Conservation (phyloP, 1,284 basidiomycete genomes). For the Austroboletus rostrupii region DNA sequence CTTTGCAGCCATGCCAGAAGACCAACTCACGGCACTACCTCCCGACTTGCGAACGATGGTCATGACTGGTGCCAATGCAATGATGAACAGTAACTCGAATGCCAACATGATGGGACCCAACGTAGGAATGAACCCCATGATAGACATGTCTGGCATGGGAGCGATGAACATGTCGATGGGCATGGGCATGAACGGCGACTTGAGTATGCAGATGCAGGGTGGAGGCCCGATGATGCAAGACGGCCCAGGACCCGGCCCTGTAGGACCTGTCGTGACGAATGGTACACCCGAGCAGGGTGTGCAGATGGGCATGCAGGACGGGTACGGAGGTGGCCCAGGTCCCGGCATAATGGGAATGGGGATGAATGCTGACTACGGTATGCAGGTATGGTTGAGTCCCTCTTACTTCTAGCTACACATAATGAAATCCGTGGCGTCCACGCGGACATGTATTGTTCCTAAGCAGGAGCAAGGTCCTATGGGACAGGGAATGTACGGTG, state of each 20-base stretch:
- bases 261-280: constrained; percentile 33
- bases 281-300: constrained; percentile 43
- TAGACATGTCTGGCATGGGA: constrained; percentile 47
- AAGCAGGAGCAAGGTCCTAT: constrained; percentile 40
- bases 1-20: constrained; percentile 77
- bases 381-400: constrained; percentile 52
- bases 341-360: constrained; percentile 56
- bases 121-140: constrained; percentile 38
- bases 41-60: constrained; percentile 80
- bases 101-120: constrained; percentile 57
- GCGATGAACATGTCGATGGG: constrained; percentile 55
- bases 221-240: constrained; percentile 42
- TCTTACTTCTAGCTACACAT: constrained; percentile 38
- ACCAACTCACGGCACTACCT: constrained; percentile 69
- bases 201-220: constrained; percentile 41
- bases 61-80: constrained; percentile 68
- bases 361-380: constrained; percentile 46
- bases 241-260: constrained; percentile 32
- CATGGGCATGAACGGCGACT: constrained; percentile 46
- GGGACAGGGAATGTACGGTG: constrained; percentile 54
- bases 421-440: constrained; percentile 35
- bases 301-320: constrained; percentile 43
- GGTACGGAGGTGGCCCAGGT: constrained; percentile 40
- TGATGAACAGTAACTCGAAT: constrained; percentile 53
- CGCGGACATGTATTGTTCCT: constrained; percentile 24